Conservation (phyloP, 495 filamentous ascomycete species). For the Neurospora tetraspora region DNA sequence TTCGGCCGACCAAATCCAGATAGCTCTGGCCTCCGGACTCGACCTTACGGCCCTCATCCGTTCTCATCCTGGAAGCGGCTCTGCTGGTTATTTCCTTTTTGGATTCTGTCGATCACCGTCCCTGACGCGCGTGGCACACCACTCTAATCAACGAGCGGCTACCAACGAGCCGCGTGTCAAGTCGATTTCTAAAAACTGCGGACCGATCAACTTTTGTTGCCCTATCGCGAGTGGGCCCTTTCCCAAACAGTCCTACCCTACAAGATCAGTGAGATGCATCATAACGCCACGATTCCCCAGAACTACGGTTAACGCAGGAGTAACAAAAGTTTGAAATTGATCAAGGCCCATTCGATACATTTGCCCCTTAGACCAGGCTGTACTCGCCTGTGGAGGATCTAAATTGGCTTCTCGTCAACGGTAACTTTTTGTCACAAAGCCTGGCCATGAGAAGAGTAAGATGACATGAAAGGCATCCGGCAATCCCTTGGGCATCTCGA, state of each 20-base stretch:
- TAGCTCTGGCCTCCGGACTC: slow-evolving; percentile 1
- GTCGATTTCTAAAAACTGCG: slow-evolving; percentile 9
- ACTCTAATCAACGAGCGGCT: background rate
- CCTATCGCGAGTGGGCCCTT: slow-evolving; percentile 1
- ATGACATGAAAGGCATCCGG: background rate
- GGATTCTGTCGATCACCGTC: slow-evolving; percentile 1
- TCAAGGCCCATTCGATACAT: background rate
- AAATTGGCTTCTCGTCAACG: background rate
- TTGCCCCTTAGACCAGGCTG: background rate
- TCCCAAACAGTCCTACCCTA: slow-evolving; percentile 2
- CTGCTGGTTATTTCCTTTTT: background rate
- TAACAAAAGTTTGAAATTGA: background rate
- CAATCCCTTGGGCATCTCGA: background rate
- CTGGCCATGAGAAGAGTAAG: background rate
- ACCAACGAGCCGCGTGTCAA: slow-evolving; percentile 14
- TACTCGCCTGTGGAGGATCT: background rate
- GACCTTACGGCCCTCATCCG: slow-evolving; percentile 1
- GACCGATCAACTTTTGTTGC: slow-evolving; percentile 4
- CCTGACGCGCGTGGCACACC: background rate
- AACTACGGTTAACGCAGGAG: slow-evolving; percentile 6
- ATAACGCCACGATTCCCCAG: slow-evolving; percentile 10
- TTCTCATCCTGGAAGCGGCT: background rate
- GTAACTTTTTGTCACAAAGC: background rate
- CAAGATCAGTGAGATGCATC: background rate
- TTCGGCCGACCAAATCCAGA: background rate